Evolutionary conservation across 2,329 filamentous ascomycete genomes (phyloP).

Genomic region (Westerdykella ornata): DNA sequence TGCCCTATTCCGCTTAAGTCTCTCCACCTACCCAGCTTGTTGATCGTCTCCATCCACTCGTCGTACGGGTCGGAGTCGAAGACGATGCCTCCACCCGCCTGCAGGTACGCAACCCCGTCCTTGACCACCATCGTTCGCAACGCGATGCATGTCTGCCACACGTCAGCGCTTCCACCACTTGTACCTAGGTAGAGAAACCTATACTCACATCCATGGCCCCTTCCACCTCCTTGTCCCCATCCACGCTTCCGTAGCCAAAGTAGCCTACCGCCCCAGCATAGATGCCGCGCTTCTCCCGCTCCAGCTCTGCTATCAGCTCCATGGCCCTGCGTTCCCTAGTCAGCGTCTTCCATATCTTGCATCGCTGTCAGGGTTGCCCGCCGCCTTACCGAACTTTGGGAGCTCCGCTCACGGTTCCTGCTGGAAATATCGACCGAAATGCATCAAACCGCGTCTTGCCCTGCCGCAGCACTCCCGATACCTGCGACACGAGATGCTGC

Average conservation of each 20-base stretch:
- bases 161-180: conserved; percentile 21
- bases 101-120: conserved; percentile 83
- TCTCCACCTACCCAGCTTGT: conserved; percentile 63
- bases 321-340: conserved; percentile 55
- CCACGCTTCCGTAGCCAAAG: conserved; percentile 78
- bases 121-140: conserved; percentile 92
- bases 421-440: conserved; percentile 93
- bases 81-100: conserved; percentile 73
- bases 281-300: conserved; percentile 86
- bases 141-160: conserved; percentile 53
- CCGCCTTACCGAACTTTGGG: conserved; percentile 66
- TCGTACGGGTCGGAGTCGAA: conserved; percentile 78
- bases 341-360: not conserved
- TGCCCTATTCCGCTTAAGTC: too few species aligned
- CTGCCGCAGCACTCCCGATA: conserved; percentile 77
- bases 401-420: conserved; percentile 89
- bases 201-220: conserved; percentile 73
- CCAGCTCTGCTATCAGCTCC: conserved; percentile 92
- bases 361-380: not conserved
- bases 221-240: conserved; percentile 56
- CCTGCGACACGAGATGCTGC: conserved; percentile 93
- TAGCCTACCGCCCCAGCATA: conserved; percentile 97
- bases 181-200: conserved; percentile 3
- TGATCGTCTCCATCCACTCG: conserved; percentile 94
- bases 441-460: conserved; percentile 90